Conservation (phyloP, 2,329 filamentous ascomycete genomes). For the Cryoendolithus antarcticus region DNA sequence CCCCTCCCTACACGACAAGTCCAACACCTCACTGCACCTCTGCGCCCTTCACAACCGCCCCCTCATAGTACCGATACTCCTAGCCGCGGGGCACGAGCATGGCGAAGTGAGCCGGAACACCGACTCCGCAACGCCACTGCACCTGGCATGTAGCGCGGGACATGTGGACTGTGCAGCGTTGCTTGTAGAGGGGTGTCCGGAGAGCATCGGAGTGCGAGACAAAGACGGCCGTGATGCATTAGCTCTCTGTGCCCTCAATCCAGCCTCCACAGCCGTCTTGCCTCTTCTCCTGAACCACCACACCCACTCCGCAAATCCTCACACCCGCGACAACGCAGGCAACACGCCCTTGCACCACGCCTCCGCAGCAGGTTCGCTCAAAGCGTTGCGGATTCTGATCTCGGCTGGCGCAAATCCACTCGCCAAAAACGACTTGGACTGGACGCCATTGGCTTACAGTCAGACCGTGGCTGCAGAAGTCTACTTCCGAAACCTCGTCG, state of each 20-base stretch:
- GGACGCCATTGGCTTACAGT: slow-evolving; percentile 74
- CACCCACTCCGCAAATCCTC: slow-evolving; percentile 21
- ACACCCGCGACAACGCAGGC: slow-evolving; percentile 49
- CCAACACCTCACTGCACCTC: slow-evolving; percentile 75
- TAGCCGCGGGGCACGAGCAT: slow-evolving; percentile 64
- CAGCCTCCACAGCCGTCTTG: slow-evolving; percentile 28
- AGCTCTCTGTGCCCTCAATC: slow-evolving; percentile 20
- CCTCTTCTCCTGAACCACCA: slow-evolving; percentile 26
- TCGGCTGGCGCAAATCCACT: slow-evolving; percentile 66
- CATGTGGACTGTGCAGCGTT: slow-evolving; percentile 64
- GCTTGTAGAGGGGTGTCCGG: slow-evolving; percentile 52
- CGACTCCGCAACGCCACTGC: slow-evolving; percentile 66
- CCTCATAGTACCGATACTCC: slow-evolving; percentile 54
- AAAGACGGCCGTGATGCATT: slow-evolving; percentile 58
- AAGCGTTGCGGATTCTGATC: slow-evolving; percentile 63
- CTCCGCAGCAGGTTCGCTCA: slow-evolving; percentile 65
- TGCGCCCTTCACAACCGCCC: slow-evolving; percentile 61
- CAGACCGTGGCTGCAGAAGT: slow-evolving; percentile 73
- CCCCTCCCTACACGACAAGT: slow-evolving; percentile 61
- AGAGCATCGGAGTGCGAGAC: slow-evolving; percentile 53
- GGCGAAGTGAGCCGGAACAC: slow-evolving; percentile 65
- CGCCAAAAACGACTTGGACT: slow-evolving; percentile 61
- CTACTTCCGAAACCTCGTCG: slow-evolving; percentile 66
- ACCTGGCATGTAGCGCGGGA: slow-evolving; percentile 59
- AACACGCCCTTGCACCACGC: slow-evolving; percentile 84